Percentiles rank a stretch among this genome's conserved stretches.
These are phyloP conservation scores for Penicillium sp. DNA, from an alignment of 2,329 filamentous ascomycete species.

Conservation along the genomic window DNA sequence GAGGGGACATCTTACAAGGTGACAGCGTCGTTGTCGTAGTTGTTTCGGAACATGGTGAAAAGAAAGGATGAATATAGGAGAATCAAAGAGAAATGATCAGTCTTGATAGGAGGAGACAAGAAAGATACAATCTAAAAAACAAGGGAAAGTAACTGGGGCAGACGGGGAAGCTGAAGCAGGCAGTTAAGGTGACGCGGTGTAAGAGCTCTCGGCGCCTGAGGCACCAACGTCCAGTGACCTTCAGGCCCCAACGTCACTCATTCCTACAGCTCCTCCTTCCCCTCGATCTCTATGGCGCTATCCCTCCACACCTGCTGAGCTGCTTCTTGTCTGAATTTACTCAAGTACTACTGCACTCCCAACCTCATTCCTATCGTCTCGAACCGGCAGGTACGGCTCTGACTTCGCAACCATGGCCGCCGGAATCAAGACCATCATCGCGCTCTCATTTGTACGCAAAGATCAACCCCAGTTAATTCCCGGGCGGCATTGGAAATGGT, in stretches of 20 bases:
- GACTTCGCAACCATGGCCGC: conserved; percentile 59
- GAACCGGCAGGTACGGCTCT: conserved; percentile 23
- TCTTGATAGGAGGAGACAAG: conserved; percentile 6
- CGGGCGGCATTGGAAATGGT: neutral
- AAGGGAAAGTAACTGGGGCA: conserved; percentile 14
- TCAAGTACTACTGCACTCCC: conserved; percentile 1
- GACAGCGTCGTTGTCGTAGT: conserved; percentile 99
- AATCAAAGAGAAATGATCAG: conserved; percentile 3
- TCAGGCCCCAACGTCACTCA: conserved; percentile 34
- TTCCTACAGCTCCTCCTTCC: conserved; percentile 15
- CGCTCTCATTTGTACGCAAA: conserved; percentile 81
- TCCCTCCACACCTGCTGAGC: conserved; percentile 1
- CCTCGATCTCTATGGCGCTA: conserved; percentile 20
- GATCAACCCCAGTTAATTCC: neutral
- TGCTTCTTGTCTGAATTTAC: conserved; percentile 1
- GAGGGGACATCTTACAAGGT: conserved; percentile 71
- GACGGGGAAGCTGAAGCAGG: conserved; percentile 30
- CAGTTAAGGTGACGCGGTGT: conserved; percentile 39
- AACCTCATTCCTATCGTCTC: conserved; percentile 6
- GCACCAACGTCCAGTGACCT: conserved; percentile 26
- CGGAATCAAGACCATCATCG: conserved; percentile 98
- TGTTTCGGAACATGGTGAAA: conserved; percentile 93
- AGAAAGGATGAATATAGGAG: conserved; percentile 11
- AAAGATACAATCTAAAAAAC: conserved; percentile 13
- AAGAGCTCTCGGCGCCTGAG: conserved; percentile 29